Conservation (phyloP, 2,329 filamentous ascomycete genomes). For the Epichloe hybrida region DNA sequence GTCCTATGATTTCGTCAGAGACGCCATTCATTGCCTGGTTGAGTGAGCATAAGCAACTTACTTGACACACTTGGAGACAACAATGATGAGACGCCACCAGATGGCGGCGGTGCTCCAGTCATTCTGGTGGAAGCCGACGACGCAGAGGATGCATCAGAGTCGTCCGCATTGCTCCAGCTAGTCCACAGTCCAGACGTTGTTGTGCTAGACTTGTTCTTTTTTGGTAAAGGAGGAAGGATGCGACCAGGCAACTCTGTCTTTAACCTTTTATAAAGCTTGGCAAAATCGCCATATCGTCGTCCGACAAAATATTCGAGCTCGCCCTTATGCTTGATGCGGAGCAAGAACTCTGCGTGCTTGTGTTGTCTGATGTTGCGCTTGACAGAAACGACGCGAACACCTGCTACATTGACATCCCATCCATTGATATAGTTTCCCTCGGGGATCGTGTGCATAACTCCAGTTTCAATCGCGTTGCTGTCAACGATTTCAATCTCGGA, state of each 20-base stretch:
- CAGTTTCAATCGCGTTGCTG: slow-evolving; percentile 79
- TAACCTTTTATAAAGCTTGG: slow-evolving; percentile 62
- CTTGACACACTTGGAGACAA: slow-evolving; percentile 5
- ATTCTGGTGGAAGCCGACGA: slow-evolving; percentile 66
- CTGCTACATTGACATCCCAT: slow-evolving; percentile 94
- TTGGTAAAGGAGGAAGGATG: slow-evolving; percentile 70
- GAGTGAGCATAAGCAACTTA: not conserved
- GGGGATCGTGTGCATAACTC: slow-evolving; percentile 72
- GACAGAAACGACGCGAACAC: slow-evolving; percentile 64
- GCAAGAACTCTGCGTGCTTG: slow-evolving; percentile 84
- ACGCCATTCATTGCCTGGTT: not conserved
- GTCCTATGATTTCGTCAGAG: not conserved
- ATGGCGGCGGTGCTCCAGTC: slow-evolving; percentile 21
- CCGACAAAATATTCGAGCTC: slow-evolving; percentile 68
- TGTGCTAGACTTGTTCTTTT: slow-evolving; percentile 78
- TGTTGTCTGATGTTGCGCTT: slow-evolving; percentile 84
- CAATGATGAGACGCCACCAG: slow-evolving; percentile 12
- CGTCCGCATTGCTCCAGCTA: slow-evolving; percentile 39
- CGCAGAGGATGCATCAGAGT: slow-evolving; percentile 66
- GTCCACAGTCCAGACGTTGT: slow-evolving; percentile 46
- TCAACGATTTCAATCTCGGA: slow-evolving; percentile 96
- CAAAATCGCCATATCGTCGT: slow-evolving; percentile 80
- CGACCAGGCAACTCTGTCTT: slow-evolving; percentile 82
- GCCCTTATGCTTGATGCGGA: slow-evolving; percentile 66
- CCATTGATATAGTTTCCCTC: slow-evolving; percentile 83